A percentile compares a stretch with the other conserved stretches of the same genome.
These are phyloP conservation scores for Aspergillus costaricaensis DNA, from an alignment of 2,329 filamentous ascomycete genomes.

Conservation along the genomic window DNA sequence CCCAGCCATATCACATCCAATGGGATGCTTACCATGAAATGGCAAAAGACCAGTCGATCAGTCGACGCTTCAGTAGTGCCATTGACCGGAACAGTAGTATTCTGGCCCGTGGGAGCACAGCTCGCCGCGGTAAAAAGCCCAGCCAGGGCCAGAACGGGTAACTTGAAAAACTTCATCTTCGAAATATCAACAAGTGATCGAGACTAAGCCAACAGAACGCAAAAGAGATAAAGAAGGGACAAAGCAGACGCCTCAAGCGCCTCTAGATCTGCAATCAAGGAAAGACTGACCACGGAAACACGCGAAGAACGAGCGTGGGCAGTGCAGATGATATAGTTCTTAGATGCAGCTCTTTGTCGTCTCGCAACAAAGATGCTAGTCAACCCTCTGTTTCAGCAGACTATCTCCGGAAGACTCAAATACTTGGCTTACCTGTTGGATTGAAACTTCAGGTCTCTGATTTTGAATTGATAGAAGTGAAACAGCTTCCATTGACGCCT, in stretches of 20 bases:
- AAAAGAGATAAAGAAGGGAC: background rate
- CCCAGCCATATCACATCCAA: background rate
- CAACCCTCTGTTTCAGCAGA: background rate
- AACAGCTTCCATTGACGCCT: background rate
- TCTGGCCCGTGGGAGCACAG: conserved; percentile 14
- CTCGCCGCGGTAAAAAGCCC: background rate
- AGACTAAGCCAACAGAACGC: background rate
- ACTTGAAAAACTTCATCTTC: conserved; percentile 20
- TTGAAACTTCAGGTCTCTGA: background rate
- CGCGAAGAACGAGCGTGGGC: background rate
- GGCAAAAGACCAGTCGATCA: conserved; percentile 44
- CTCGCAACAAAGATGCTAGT: background rate
- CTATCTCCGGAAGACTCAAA: background rate
- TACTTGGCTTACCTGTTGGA: background rate
- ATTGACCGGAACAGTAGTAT: background rate
- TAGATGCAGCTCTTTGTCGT: background rate
- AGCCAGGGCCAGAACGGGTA: conserved; percentile 18
- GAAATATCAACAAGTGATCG: background rate
- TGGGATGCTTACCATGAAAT: conserved; percentile 45
- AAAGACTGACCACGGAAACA: background rate
- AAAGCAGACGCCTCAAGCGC: background rate
- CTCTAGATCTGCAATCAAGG: background rate
- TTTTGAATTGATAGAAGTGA: background rate
- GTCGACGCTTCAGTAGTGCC: conserved; percentile 5
- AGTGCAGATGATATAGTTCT: background rate